Evolutionary conservation across 23 red algal genomes (phyloP), one percentile per base, ranked within the genome.

Genomic region (Gracilaria gracilis): DNA sequence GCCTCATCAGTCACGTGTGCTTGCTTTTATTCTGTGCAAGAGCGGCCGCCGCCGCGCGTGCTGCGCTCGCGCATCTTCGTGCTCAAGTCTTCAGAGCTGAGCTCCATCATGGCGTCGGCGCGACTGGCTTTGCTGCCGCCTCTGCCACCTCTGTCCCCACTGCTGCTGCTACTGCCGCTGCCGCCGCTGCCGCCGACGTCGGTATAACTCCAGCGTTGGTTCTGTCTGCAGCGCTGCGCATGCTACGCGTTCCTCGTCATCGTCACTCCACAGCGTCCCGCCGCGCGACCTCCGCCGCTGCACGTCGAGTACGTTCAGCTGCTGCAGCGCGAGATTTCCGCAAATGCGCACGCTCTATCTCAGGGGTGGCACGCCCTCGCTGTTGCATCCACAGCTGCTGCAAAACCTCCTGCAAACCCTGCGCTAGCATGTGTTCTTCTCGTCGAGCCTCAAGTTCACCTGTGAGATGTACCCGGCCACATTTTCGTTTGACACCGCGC

Each of bases 391-490:
- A 8, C 39, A 49, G 29, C 61, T 90, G 14, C 70, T 95, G 53
- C 38, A 57, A 44, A 0, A 24, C 17, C 65, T 99, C 8, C 34
- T 99, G 66, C 23, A 67, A 0, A 70, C 72, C 2, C 29, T 99
- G 24, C 80, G 75, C 57, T 14, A 61, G 23, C 34, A 79, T 75
- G 57, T 94, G 36, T 36, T 58, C 64, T 82, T 95, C 44, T 54
- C 62, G 13, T 48, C 67, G n/a, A 49, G 84, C 61, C 58, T 77
- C 31, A 94, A 99, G 81, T 67, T 96, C 39, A 98, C 93, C 13
- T 61, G 93, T 58, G 97, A 99, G 77, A 96, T 99, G 97, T 94
- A 99, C 66, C 97, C 97, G 14, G 93, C 85, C 48, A 99, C 97
- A 1, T 99, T 99, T 74, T 69, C 88, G 15, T 8, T 32, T 4